Conservation (phyloP, 1,284 basidiomycete genomes). For the Xanthoconium separans region DNA sequence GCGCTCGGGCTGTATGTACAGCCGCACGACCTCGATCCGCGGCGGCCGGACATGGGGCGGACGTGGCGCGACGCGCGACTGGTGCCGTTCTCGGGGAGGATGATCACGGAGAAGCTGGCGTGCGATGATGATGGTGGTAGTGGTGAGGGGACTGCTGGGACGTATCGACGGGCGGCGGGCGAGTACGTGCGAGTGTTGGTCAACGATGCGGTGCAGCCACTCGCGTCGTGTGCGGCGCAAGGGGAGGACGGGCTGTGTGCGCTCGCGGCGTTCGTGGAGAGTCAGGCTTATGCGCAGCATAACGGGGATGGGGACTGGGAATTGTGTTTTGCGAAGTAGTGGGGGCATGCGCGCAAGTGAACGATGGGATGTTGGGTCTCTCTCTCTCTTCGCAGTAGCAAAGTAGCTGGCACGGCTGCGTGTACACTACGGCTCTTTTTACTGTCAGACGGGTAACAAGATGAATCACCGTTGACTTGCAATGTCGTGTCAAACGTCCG, state of each 20-base stretch:
- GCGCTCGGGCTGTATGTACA: conserved; percentile 67
- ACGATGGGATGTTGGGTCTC: no score
- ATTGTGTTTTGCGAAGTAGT: conserved; percentile 39
- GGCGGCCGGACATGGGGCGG: conserved; percentile 36
- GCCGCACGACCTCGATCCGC: conserved; percentile 42
- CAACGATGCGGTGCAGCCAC: conserved; percentile 63
- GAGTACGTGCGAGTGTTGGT: conserved; percentile 61
- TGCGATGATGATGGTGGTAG: conserved; percentile 35
- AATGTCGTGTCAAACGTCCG: no score
- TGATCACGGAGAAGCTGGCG: conserved; percentile 58
- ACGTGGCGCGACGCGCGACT: conserved; percentile 55
- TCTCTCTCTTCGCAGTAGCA: no score
- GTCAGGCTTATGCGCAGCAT: conserved; percentile 62
- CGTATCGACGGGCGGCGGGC: background rate
- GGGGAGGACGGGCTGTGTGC: conserved; percentile 55
- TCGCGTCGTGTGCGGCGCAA: conserved; percentile 55
- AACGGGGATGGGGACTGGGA: conserved; percentile 66
- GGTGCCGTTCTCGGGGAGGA: conserved; percentile 60
- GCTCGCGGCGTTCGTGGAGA: conserved; percentile 63
- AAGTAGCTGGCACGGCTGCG: no score
- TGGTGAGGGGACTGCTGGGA: background rate
- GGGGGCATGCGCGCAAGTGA: no score
- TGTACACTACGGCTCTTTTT: no score
- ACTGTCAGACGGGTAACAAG: no score
- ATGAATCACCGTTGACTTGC: no score